A percentile compares a stretch with the other conserved stretches of the same genome.
These are phyloP conservation scores for Lactarius akahatsu DNA, from an alignment of 768 basidiomycete species.

Conservation along the genomic window DNA sequence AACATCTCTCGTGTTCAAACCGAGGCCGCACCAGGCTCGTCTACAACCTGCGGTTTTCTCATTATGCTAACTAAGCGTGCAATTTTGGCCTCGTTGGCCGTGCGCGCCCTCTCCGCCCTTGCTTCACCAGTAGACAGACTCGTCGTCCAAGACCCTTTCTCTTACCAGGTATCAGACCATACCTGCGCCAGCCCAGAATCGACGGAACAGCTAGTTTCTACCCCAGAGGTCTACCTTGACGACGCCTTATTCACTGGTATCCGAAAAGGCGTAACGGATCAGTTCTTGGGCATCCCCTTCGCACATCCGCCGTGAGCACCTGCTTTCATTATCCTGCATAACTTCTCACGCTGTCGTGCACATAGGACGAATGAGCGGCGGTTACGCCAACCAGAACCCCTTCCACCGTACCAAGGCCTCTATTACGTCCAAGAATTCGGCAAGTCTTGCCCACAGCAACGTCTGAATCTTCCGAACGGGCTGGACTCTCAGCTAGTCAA, in stretches of 20 bases:
- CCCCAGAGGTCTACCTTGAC: slow-evolving; percentile 33
- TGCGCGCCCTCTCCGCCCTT: slow-evolving; percentile 12
- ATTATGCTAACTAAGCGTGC: slow-evolving; percentile 12
- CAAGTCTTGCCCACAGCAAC: slow-evolving; percentile 33
- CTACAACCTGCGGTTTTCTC: background rate
- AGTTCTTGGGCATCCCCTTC: slow-evolving; percentile 45
- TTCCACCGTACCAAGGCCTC: slow-evolving; percentile 24
- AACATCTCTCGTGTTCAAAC: background rate
- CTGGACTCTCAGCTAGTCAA: background rate
- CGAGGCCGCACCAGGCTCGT: background rate
- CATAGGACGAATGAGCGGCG: slow-evolving; percentile 39
- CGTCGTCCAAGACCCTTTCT: background rate
- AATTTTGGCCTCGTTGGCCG: slow-evolving; percentile 13
- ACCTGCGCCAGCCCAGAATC: background rate
- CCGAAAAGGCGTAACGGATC: slow-evolving; percentile 30
- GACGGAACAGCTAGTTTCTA: background rate
- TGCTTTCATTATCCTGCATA: background rate
- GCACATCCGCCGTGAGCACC: slow-evolving; percentile 40
- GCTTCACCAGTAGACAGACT: slow-evolving; percentile 7
- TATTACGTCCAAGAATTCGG: slow-evolving; percentile 31
- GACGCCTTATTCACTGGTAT: slow-evolving; percentile 35
- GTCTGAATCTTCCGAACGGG: slow-evolving; percentile 18
- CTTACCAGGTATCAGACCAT: background rate
- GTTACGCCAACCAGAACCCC: slow-evolving; percentile 37
- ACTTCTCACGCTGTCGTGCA: background rate